These are phyloP conservation scores for Epipyxis sp. DNA, from an alignment of 108 stramenopile species.

Conservation along the genomic window DNA sequence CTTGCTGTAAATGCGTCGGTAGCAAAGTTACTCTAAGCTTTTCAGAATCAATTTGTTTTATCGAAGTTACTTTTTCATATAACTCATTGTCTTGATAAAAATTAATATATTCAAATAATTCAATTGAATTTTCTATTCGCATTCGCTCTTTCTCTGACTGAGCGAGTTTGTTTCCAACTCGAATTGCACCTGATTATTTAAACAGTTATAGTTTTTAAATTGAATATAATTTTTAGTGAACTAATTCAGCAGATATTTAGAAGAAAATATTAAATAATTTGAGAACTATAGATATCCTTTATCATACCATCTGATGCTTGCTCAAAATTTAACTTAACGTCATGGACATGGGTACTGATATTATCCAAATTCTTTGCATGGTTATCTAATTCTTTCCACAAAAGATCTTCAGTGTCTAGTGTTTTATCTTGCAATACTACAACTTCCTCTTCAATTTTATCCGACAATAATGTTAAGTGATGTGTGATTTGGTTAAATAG, in stretches of 20 bases:
- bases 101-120: constrained; percentile 4
- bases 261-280: too few relatives aligned
- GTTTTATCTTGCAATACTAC: background rate
- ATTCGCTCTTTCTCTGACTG: constrained; percentile 1
- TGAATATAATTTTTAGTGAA: too few relatives aligned
- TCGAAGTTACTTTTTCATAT: background rate
- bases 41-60: background rate
- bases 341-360: constrained; percentile 2
- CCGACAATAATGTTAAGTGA: background rate
- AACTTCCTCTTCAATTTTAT: constrained; percentile 3
- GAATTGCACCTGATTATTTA: too few relatives aligned
- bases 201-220: too few relatives aligned
- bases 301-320: background rate
- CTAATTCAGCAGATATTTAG: too few relatives aligned
- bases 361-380: background rate
- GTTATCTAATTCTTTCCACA: constrained; percentile 20
- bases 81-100: constrained; percentile 15
- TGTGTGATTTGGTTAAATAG: background rate
- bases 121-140: background rate
- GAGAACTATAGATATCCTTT: too few relatives aligned
- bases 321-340: constrained; percentile 12
- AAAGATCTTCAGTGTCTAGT: background rate
- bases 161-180: constrained; percentile 1
- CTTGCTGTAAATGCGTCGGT: background rate
- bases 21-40: background rate